Evolutionary conservation across 768 basidiomycete genomes (phyloP), one percentile per base, ranked within the genome.

Genomic region (Tulasnella sp.): DNA sequence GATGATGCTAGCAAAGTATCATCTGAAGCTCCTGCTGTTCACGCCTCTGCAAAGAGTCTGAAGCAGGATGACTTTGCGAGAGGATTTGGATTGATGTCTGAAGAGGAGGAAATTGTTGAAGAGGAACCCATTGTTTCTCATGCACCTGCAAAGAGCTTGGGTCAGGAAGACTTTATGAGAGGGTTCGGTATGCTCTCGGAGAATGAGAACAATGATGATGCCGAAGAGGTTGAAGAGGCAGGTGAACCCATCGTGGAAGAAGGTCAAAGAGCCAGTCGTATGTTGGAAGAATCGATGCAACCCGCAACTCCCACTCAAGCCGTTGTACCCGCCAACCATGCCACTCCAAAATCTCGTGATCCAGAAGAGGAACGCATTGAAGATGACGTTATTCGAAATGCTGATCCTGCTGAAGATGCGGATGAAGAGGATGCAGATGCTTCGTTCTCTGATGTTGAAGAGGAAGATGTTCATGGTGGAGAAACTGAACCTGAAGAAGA

Each of bases 61-160:
- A 78, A 71, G 37, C 71, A 77, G 31, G 76, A 81, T 4, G 85
- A 90, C 63, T 90, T 88, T 60, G 65, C 67, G 43, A 73, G 80
- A 54, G 86, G 86, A 4, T 90, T 89, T 65, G 84, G 86, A 9
- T 61, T 90, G 50, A 84, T 89, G 55, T 76, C 78, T 52, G 79
- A 83, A 2, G 78, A 83, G 24, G 69, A 71, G 16, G 65, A 67
- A 27, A 63, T 60, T 32, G 65, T 66, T 25, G 57, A 58, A 48
- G 25, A n/a, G n/a, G n/a, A n/a, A n/a, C n/a, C 72, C 16, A 69
- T 79, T 33, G 69, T 68, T 5, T 70, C 74, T 27, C 72, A 71
- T 9, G 57, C n/a, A n/a, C n/a, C n/a, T n/a, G n/a, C 70, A 70
- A 16, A 70, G 73, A 5, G 67, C 73, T 45, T 54, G 51, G 78